Conservation (phyloP, 345 rosid species). For the Citrus inodora region DNA sequence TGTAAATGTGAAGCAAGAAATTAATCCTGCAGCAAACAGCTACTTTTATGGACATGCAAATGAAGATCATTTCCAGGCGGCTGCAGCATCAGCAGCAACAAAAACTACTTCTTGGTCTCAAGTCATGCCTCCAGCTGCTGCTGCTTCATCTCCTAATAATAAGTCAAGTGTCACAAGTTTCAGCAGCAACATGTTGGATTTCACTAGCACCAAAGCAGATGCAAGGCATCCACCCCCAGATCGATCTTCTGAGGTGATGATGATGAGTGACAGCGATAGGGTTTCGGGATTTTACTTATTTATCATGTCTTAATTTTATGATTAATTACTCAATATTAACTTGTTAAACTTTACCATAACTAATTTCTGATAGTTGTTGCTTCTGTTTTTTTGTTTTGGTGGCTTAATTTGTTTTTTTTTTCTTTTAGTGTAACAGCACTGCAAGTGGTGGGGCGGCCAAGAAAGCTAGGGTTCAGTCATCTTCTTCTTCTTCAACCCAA, state of each 20-base stretch:
- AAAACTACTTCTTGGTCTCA: slow-evolving; percentile 32
- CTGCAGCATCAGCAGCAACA: slow-evolving; percentile 23
- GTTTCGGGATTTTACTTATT: neutral
- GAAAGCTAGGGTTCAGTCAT: slow-evolving; percentile 89
- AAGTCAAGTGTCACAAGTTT: slow-evolving; percentile 60
- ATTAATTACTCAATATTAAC: no score
- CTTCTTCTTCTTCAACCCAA: slow-evolving; percentile 61
- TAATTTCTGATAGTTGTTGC: neutral
- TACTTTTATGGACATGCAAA: slow-evolving; percentile 42
- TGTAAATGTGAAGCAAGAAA: slow-evolving; percentile 66
- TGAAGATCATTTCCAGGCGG: slow-evolving; percentile 30
- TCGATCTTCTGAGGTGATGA: slow-evolving; percentile 68
- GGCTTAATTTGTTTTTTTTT: neutral
- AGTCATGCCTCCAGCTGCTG: slow-evolving; percentile 26
- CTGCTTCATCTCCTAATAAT: slow-evolving; percentile 47
- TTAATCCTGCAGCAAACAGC: slow-evolving; percentile 31
- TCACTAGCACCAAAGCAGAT: slow-evolving; percentile 53
- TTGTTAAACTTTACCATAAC: neutral
- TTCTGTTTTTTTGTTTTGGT: neutral
- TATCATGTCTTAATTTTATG: no score
- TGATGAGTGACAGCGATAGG: neutral
- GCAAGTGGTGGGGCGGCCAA: slow-evolving; percentile 71
- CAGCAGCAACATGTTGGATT: slow-evolving; percentile 64
- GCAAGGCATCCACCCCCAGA: slow-evolving; percentile 63
- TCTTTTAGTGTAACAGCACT: slow-evolving; percentile 66